phyloP scores from a whole-genome alignment of 371 early-diverging fungal species.

The Actinomortierella wolfii region DNA sequence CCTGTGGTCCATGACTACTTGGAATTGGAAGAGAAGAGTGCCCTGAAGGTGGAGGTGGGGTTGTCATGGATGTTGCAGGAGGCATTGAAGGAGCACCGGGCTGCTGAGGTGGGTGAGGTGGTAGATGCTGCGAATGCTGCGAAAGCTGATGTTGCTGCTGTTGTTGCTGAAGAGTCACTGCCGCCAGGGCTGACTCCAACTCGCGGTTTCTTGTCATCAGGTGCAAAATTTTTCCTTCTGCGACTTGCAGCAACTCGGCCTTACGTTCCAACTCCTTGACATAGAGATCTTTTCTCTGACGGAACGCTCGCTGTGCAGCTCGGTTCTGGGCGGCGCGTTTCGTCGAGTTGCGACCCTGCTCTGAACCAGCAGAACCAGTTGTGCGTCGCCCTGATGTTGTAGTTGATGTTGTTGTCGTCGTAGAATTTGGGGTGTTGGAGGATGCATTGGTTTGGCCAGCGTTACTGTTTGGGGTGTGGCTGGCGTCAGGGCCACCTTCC shows the following conservation, averaged over 20 bases:
- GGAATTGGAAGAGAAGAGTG: slow-evolving; percentile 9
- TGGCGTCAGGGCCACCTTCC: not conserved
- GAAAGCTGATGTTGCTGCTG: slow-evolving; percentile 10
- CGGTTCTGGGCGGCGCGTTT: slow-evolving; percentile 78
- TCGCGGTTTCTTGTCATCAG: slow-evolving; percentile 49
- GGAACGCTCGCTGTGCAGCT: slow-evolving; percentile 77
- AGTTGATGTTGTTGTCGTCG: not conserved
- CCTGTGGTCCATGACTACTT: not conserved
- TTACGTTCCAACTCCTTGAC: slow-evolving; percentile 71
- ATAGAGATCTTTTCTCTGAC: slow-evolving; percentile 77
- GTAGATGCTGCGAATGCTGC: slow-evolving; percentile 5
- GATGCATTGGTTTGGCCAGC: not conserved
- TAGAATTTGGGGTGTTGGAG: not conserved
- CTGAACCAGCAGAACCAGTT: slow-evolving; percentile 21
- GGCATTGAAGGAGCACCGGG: slow-evolving; percentile 5
- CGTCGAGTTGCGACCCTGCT: slow-evolving; percentile 47
- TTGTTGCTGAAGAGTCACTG: not conserved
- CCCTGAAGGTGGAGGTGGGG: too few relatives aligned
- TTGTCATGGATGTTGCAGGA: not conserved
- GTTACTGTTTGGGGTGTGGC: not conserved
- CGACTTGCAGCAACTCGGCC: slow-evolving; percentile 51
- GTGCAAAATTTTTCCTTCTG: slow-evolving; percentile 53
- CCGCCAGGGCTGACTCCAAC: slow-evolving; percentile 22
- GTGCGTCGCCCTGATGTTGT: slow-evolving; percentile 6
- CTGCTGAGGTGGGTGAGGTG: slow-evolving; percentile 9